These are phyloP conservation scores for Coniosporium apollinis DNA, from an alignment of 495 filamentous ascomycete genomes.

Conservation along the genomic window DNA sequence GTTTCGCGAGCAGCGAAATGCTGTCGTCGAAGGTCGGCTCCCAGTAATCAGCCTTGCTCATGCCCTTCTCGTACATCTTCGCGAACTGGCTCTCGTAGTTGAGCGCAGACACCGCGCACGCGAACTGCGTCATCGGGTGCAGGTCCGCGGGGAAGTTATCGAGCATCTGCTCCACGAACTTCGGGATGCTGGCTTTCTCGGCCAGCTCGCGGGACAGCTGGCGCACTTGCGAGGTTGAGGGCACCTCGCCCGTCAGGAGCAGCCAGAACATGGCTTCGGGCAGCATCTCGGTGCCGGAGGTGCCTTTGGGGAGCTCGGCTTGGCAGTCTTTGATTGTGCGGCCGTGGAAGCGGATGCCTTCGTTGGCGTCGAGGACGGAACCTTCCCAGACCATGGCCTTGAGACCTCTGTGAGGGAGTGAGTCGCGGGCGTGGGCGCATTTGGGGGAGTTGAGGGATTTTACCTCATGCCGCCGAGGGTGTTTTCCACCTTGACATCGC, in stretches of 20 bases:
- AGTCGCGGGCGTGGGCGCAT: constrained; percentile 2
- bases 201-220: constrained; percentile 70
- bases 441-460: too few relatives aligned
- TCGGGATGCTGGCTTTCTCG: constrained; percentile 68
- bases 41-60: constrained; percentile 94
- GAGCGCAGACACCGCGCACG: constrained; percentile 81
- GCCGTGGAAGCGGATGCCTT: constrained; percentile 97
- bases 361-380: constrained; percentile 87
- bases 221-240: constrained; percentile 64
- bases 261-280: constrained; percentile 99
- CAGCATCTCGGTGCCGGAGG: constrained; percentile 92
- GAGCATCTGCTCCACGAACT: constrained; percentile 72
- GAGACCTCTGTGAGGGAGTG: constrained; percentile 40
- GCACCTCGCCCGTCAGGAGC: constrained; percentile 82
- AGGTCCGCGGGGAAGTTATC: constrained; percentile 75
- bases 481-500: constrained; percentile 87
- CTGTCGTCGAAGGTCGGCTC: constrained; percentile 95
- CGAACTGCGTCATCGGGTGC: constrained; percentile 96
- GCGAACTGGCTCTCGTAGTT: constrained; percentile 88
- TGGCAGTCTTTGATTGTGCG: constrained; percentile 97
- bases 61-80: constrained; percentile 74
- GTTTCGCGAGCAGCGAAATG: constrained; percentile 85
- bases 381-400: constrained; percentile 99
- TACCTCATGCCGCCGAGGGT: constrained; percentile 89
- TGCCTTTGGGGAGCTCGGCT: constrained; percentile 80